Evolutionary conservation across 1,139 yeast genomes (phyloP).

Genomic region (Pneumocystis murina): DNA sequence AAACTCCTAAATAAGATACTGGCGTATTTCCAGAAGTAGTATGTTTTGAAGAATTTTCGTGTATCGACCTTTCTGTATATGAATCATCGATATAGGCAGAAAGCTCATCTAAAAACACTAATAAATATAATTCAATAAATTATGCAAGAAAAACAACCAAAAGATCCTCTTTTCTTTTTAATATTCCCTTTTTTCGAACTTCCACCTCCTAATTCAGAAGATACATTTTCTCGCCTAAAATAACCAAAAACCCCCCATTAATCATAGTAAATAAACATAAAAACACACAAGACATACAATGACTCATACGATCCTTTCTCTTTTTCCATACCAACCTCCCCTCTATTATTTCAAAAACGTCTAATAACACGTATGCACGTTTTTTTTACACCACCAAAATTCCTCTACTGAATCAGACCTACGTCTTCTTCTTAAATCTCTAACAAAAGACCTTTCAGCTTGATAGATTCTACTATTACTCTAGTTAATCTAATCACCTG

Average conservation of each 20-base stretch:
- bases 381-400: too few relatives aligned
- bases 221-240: constrained; percentile 5
- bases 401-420: too few relatives aligned
- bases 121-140: background rate
- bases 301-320: background rate
- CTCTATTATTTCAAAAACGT: background rate
- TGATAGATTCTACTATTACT: too few relatives aligned
- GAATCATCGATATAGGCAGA: background rate
- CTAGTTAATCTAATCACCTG: too few relatives aligned
- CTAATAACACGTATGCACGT: background rate
- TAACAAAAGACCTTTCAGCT: too few relatives aligned
- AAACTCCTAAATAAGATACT: background rate
- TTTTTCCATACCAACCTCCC: background rate
- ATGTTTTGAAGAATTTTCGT: background rate
- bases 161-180: background rate
- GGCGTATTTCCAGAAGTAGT: background rate
- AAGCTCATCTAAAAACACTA: background rate
- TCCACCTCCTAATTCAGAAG: background rate
- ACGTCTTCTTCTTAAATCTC: too few relatives aligned
- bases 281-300: constrained; percentile 24
- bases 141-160: background rate
- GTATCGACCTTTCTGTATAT: background rate
- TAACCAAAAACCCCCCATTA: constrained; percentile 18
- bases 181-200: background rate
- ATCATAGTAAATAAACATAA: constrained; percentile 28